Percentiles rank a stretch among this genome's conserved stretches.
These are phyloP conservation scores for Papiliotrema nemorosa DNA, from an alignment of 1,284 basidiomycete species.

Conservation along the genomic window DNA sequence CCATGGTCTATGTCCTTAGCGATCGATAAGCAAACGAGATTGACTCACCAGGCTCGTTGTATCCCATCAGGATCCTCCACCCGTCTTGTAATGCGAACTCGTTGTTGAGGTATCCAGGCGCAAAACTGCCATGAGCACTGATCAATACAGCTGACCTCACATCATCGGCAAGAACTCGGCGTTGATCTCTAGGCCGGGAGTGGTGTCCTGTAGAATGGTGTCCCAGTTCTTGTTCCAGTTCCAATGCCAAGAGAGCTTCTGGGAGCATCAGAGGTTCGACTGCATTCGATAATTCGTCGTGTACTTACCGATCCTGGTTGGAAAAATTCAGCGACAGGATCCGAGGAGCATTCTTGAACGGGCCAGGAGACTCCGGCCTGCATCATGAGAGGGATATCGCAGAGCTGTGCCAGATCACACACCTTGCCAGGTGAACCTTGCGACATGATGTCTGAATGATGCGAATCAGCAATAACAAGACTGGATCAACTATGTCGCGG, in stretches of 20 bases:
- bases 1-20: slow-evolving; percentile 22
- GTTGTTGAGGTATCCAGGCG: slow-evolving; percentile 34
- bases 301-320: slow-evolving; percentile 31
- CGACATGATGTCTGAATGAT: no score
- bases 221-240: slow-evolving; percentile 48
- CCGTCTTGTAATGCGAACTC: slow-evolving; percentile 25
- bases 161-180: slow-evolving; percentile 47
- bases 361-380: slow-evolving; percentile 45
- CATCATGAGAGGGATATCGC: no score
- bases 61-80: slow-evolving; percentile 34
- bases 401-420: background rate
- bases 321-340: slow-evolving; percentile 42
- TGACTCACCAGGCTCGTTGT: slow-evolving; percentile 43
- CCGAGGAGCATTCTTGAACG: slow-evolving; percentile 35
- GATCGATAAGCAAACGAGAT: background rate
- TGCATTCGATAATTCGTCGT: background rate
- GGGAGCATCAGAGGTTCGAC: background rate
- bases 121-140: slow-evolving; percentile 27
- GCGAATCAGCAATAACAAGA: no score
- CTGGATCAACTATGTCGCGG: no score
- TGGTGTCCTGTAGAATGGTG: slow-evolving; percentile 28
- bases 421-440: slow-evolving; percentile 2
- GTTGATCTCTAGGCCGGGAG: slow-evolving; percentile 25
- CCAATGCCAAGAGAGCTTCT: slow-evolving; percentile 44
- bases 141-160: slow-evolving; percentile 15